Evolutionary conservation across 352 stramenopile genomes (phyloP), one percentile per base, ranked within the genome.

Genomic region (Phytophthora pseudosyringae): DNA sequence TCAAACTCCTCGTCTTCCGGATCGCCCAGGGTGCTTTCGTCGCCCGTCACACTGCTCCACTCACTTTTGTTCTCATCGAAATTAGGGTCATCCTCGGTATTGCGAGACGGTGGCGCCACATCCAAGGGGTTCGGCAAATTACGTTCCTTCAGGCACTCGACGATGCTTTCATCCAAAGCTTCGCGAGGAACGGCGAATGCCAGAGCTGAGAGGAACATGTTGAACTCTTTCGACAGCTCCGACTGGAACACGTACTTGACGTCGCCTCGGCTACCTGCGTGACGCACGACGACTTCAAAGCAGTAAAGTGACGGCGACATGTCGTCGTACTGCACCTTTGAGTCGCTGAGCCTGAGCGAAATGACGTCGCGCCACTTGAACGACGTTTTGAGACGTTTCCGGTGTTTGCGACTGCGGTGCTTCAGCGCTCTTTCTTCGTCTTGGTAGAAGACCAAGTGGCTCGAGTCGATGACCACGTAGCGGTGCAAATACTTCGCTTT

Each of bases 171-270:
- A 25, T 89, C 83, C 0, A 96, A 36, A 16, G 82, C 66, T 52
- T 91, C 72, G 1, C 72, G 68, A 3, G 88, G 86, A 5, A 93
- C 84, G 0, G 81, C 67, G 54, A 91, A 94, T 28, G 85, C 81
- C 25, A 96, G 47, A 3, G 83, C 58, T 3, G 80, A 82, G 13
- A 96, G 63, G 40, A 92, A 96, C 49, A 78, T 86, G 69, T 91
- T 84, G 41, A 94, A 96, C 25, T 93, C 84, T 52, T 88, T 90
- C 0, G 78, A 54, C 2, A 81, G 16, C 28, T 96, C 86, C 6
- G 76, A 80, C 64, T 96, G 88, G 59, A 94, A 94, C 5, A 87
- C 64, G 57, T 88, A 94, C 75, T 93, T 94, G n/a, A 81, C 67
- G 36, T 88, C 80, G 1, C 75, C 73, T 10, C 84, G 59, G 15